phyloP scores from a whole-genome alignment of 2,329 filamentous ascomycete genomes.

The Colletotrichum viniferum region DNA sequence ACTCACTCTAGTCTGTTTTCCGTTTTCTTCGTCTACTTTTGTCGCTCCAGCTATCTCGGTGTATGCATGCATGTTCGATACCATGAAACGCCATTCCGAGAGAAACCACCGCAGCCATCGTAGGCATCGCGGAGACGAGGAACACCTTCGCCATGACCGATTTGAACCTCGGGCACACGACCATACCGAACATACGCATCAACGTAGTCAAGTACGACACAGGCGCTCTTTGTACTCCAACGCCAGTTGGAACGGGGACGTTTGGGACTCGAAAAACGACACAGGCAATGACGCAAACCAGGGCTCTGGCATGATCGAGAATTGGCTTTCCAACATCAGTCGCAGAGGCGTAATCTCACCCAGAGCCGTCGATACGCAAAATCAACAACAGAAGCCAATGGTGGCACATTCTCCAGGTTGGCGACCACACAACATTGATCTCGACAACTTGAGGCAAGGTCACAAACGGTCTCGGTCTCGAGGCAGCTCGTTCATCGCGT shows the following conservation, averaged over 20 bases:
- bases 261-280: neutral
- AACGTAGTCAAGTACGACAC: neutral
- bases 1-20: neutral
- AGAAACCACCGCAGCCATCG: neutral
- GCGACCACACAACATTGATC: neutral
- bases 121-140: neutral
- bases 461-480: conserved; percentile 1
- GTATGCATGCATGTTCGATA: neutral
- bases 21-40: neutral
- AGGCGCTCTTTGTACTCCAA: neutral
- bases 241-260: neutral
- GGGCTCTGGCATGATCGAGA: neutral
- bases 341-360: neutral
- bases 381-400: neutral
- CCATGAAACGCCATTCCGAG: neutral
- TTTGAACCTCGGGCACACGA: neutral
- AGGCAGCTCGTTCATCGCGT: conserved; percentile 23
- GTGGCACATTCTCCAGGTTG: neutral
- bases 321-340: conserved; percentile 10
- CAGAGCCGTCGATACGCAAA: neutral
- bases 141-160: neutral
- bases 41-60: neutral
- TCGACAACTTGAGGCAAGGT: neutral
- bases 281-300: neutral
- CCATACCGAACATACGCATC: neutral